Evolutionary conservation across 2,329 filamentous ascomycete genomes (phyloP), one percentile per base, ranked within the genome.

Genomic region (Mariannaea elegans): DNA sequence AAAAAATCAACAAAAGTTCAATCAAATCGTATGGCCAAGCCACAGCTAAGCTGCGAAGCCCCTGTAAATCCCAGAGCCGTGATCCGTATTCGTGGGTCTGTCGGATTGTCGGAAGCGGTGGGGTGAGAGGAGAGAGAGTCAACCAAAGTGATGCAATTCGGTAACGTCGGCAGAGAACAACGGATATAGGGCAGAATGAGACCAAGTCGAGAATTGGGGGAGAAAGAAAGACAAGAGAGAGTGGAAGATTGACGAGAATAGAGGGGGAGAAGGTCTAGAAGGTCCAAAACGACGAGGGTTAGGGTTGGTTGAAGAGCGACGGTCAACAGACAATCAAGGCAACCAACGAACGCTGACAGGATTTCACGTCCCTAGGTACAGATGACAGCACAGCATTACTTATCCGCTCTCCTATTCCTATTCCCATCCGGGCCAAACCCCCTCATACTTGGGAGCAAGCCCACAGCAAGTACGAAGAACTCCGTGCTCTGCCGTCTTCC

Each of bases 41-140:
- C 64, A 65, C 61, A 48, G 57, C 65, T 65, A 70, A 70, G 67
- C 63, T 59, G 56, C 49, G n/a, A 27, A 59, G 59, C 46, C 49
- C 47, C 34, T 31, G 38, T 34, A 31, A 29, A 48, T 59, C 55
- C 54, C 61, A 65, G 65, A 64, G 56, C 64, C 62, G 63, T 62
- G 48, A 48, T 53, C 53, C 56, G 50, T 53, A 46, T 60, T 52
- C 42, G 41, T 44, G 41, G 48, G 24, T 46, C 55, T 24, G 42
- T 59, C 12, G 47, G 49, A 47, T 39, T 45, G 38, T 34, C 39
- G 44, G 50, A 31, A 32, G 39, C 18, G 45, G 59, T 49, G 47
- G 64, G 64, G 63, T 27, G 24, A 9, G 24, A 9, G 24, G 24
- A 9, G 24, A 27, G 5, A 55, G 19, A 18, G 52, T 31, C 24